phyloP scores from a whole-genome alignment of 2,329 filamentous ascomycete genomes.

The Gyromitra esculenta region DNA sequence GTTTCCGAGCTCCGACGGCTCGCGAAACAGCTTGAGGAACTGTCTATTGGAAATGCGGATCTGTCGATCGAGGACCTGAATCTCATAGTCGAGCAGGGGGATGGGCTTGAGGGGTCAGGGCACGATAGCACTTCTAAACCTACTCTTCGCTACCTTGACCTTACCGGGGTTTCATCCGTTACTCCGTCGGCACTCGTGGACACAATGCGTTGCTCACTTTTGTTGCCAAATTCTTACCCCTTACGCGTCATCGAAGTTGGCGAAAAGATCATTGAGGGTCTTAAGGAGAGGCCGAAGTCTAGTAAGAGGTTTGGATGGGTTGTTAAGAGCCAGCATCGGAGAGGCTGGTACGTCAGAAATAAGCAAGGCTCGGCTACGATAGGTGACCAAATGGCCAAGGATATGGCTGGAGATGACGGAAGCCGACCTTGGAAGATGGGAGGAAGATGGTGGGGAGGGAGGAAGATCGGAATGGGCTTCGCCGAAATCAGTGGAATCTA shows the following conservation, averaged over 20 bases:
- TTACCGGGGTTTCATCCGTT: constrained; percentile 73
- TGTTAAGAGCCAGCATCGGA: constrained; percentile 67
- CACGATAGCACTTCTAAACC: constrained; percentile 60
- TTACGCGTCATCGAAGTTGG: constrained; percentile 80
- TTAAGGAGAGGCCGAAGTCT: constrained; percentile 72
- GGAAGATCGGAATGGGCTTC: constrained; percentile 70
- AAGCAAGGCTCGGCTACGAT: constrained; percentile 55
- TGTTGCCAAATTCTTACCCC: constrained; percentile 68
- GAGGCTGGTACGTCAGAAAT: constrained; percentile 72
- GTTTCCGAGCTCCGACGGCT: constrained; percentile 72
- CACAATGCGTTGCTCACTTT: constrained; percentile 67
- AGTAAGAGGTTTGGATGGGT: constrained; percentile 74
- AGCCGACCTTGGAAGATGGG: constrained; percentile 82
- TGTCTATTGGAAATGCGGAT: constrained; percentile 74
- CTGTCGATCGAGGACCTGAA: constrained; percentile 74
- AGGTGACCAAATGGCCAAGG: constrained; percentile 48
- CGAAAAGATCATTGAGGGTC: constrained; percentile 72
- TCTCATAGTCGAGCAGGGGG: constrained; percentile 67
- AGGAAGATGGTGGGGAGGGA: constrained; percentile 83
- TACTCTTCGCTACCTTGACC: constrained; percentile 77
- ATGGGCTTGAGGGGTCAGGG: constrained; percentile 60
- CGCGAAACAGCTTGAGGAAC: constrained; percentile 77
- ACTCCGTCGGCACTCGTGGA: constrained; percentile 69
- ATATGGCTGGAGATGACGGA: constrained; percentile 65
- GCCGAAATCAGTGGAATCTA: constrained; percentile 70